phyloP scores from a whole-genome alignment of 352 stramenopile species.

The Proteromonas lacertae region DNA sequence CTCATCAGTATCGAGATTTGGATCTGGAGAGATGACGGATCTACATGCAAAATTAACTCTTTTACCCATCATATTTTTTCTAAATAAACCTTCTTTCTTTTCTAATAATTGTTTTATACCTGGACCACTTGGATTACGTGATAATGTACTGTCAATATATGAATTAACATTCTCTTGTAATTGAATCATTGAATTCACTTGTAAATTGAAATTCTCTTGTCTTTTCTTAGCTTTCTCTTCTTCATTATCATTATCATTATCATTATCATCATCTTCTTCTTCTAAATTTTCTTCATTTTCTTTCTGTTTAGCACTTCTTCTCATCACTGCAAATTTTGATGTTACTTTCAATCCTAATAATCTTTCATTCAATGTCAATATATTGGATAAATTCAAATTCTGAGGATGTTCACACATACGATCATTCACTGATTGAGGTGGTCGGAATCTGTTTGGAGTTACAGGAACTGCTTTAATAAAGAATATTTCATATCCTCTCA shows the following conservation, averaged over 20 bases:
- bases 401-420: conserved; percentile 86
- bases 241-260: neutral
- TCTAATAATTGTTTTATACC: conserved; percentile 92
- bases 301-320: no score
- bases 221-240: conserved; percentile 4
- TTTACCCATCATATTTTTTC: conserved; percentile 95
- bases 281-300: neutral
- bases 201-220: conserved; percentile 35
- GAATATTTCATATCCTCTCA: conserved; percentile 54
- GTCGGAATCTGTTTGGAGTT: conserved; percentile 82
- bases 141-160: conserved; percentile 42
- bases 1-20: conserved; percentile 96
- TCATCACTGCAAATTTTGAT: no score
- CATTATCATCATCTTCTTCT: neutral
- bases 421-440: conserved; percentile 67
- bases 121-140: conserved; percentile 11
- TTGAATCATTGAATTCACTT: conserved; percentile 76
- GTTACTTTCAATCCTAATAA: conserved; percentile 24
- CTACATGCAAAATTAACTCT: conserved; percentile 95
- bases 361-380: conserved; percentile 52
- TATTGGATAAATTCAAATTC: conserved; percentile 69
- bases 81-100: conserved; percentile 98
- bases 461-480: conserved; percentile 81
- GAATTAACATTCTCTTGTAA: conserved; percentile 65
- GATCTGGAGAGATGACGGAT: conserved; percentile 94